Evolutionary conservation across 2,329 filamentous ascomycete species (phyloP).

Genomic region (Aspergillus sp.): DNA sequence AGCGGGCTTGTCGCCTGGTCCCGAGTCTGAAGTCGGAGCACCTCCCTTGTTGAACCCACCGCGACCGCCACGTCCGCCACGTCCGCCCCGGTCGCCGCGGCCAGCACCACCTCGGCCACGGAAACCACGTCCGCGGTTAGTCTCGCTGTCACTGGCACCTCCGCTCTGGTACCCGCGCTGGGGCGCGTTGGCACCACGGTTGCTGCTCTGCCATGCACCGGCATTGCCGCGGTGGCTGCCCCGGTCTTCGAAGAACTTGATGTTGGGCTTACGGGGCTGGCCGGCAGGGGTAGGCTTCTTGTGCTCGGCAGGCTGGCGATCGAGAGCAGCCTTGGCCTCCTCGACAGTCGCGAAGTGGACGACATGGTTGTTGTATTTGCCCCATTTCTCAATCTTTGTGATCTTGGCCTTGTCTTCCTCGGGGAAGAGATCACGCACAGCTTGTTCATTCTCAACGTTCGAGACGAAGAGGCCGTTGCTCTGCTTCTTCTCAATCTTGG

Average conservation of each 20-base stretch:
- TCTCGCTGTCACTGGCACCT: conserved; percentile 75
- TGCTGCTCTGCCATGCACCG: conserved; percentile 58
- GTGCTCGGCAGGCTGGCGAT: conserved; percentile 71
- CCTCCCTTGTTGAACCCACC: conserved; percentile 63
- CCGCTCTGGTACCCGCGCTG: conserved; percentile 83
- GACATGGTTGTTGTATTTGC: conserved; percentile 76
- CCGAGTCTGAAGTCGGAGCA: conserved; percentile 35
- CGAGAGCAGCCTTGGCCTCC: conserved; percentile 78
- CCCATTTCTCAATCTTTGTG: conserved; percentile 65
- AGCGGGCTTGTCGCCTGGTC: conserved; percentile 38
- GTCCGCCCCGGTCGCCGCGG: conserved; percentile 47
- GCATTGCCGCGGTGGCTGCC: conserved; percentile 56
- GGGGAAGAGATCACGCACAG: conserved; percentile 76
- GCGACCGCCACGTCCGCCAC: conserved; percentile 62
- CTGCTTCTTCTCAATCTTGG: conserved; percentile 64
- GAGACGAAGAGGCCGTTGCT: conserved; percentile 88
- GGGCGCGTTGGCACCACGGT: conserved; percentile 64
- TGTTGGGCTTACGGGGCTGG: conserved; percentile 75
- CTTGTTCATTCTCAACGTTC: conserved; percentile 80
- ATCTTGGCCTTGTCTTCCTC: conserved; percentile 85
- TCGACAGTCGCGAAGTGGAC: conserved; percentile 79
- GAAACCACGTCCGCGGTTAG: conserved; percentile 53
- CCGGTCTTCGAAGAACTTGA: conserved; percentile 79
- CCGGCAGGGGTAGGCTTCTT: conserved; percentile 69
- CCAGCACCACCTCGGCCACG: conserved; percentile 58